Evolutionary conservation across 208 protist species (phyloP), one percentile per base, ranked within the genome.

Genomic region (Trypanosomatidae sp.): DNA sequence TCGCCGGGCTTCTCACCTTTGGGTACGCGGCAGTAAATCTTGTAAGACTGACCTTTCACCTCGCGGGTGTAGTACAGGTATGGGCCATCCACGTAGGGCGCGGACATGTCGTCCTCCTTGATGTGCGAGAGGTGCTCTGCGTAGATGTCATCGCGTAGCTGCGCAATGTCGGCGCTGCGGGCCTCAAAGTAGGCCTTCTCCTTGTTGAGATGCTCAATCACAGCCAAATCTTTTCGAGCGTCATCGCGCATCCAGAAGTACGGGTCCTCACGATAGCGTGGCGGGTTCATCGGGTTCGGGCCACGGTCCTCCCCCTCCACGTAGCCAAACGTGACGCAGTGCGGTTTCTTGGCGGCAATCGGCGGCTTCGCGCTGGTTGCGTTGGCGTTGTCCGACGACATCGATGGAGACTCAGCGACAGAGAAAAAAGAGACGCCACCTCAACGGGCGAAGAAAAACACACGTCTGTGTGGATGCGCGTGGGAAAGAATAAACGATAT

Each of bases 221-320:
- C 89, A n/a, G 86, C 88, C 8, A 84, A 82, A 73, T 91, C 77
- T 62, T 70, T 87, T 59, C 93, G 86, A 13, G 69, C 55, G 74
- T 97, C 93, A 64, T 95, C 91, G 52, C 93, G 87, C 49, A 97
- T 72, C 91, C 93, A 97, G 80, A 95, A 97, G 66, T 91, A 84
- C 2, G 83, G 85, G 66, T 97, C 93, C 33, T 93, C 80, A 49
- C 76, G 83, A 36, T 79, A 71, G 49, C 83, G 85, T 3, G 93
- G 93, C 7, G 93, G 93, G 79, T 97, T 82, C 81, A 97, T 97
- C 33, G 91, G 89, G 71, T 91, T 91, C 25, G 87, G 80, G 0
- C 90, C 92, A 52, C 92, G 92, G 73, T 97, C 82, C 71, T 97
- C 87, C 7, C 89, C 92, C n/a, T 87, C 83, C 33, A 97, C 90